A percentile compares a stretch with the other conserved stretches of the same genome.
These are phyloP conservation scores for Martiniozyma asiatica DNA, from an alignment of 1,139 yeast species.

Conservation along the genomic window DNA sequence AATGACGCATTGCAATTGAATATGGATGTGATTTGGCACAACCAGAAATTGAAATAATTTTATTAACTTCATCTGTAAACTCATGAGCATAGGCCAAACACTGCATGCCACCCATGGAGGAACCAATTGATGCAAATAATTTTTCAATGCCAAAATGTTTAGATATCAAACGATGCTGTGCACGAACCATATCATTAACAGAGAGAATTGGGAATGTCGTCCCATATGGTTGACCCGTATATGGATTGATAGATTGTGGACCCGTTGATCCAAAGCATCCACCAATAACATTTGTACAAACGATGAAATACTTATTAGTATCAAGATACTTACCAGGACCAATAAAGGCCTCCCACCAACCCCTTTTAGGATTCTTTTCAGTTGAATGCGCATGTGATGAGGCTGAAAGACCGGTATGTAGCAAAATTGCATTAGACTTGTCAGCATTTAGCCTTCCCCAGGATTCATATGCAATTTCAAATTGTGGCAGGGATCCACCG, in stretches of 20 bases:
- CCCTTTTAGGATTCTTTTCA: conserved; percentile 52
- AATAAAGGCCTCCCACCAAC: conserved; percentile 95
- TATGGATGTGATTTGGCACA: conserved; percentile 93
- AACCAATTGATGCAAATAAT: conserved; percentile 74
- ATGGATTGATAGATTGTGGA: conserved; percentile 73
- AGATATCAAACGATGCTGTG: conserved; percentile 59
- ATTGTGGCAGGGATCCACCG: conserved; percentile 69
- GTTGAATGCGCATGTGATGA: conserved; percentile 93
- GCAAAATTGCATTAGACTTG: conserved; percentile 58
- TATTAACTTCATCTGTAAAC: conserved; percentile 64
- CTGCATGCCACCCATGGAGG: conserved; percentile 98
- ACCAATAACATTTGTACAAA: conserved; percentile 85
- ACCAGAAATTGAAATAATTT: conserved; percentile 70
- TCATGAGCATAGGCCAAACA: conserved; percentile 79
- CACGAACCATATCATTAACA: conserved; percentile 82
- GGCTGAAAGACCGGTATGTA: conserved; percentile 89
- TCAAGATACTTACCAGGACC: conserved; percentile 77
- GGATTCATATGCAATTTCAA: conserved; percentile 77
- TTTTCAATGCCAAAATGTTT: conserved; percentile 51
- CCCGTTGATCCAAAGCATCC: conserved; percentile 96
- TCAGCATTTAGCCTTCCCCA: conserved; percentile 68
- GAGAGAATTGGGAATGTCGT: conserved; percentile 82
- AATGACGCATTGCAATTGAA: conserved; percentile 85
- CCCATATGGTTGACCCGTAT: conserved; percentile 57
- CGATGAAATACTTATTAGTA: conserved; percentile 66